A percentile compares a stretch with the other conserved stretches of the same genome.
These are phyloP conservation scores for Verticillium zaregamsianum DNA, from an alignment of 2,329 filamentous ascomycete genomes.

Conservation along the genomic window DNA sequence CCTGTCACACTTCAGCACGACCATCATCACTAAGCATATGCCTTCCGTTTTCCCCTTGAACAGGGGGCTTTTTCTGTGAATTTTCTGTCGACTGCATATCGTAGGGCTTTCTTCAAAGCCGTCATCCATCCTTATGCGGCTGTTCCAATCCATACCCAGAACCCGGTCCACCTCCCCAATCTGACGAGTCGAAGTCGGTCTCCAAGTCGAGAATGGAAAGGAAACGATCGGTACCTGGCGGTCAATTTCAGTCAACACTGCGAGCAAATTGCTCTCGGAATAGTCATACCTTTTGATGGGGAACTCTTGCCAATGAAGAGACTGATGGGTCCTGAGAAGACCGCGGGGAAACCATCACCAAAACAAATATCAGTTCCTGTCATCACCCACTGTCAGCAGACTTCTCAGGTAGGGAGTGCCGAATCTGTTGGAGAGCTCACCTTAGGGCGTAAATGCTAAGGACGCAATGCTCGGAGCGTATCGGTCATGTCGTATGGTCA, in stretches of 20 bases:
- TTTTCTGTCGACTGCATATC: neutral
- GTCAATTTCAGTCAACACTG: neutral
- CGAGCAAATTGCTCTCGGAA: neutral
- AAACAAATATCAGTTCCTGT: neutral
- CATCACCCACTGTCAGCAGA: neutral
- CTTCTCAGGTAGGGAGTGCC: no score
- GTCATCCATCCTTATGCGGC: neutral
- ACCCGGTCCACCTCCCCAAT: neutral
- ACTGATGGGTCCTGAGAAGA: neutral
- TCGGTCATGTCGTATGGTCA: neutral
- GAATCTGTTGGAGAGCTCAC: neutral
- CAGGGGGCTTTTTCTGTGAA: neutral
- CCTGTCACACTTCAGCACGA: neutral
- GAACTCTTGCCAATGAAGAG: neutral
- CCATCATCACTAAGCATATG: neutral
- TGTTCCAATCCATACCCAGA: neutral
- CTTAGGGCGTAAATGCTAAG: neutral
- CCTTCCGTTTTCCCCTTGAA: neutral
- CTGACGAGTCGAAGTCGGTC: neutral
- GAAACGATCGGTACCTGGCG: neutral
- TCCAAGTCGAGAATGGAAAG: neutral
- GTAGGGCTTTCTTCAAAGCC: neutral
- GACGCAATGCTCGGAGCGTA: no score
- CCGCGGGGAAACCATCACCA: neutral
- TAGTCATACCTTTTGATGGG: neutral